A percentile compares a stretch with the other conserved stretches of the same genome.
phyloP scores from a whole-genome alignment of 768 basidiomycete genomes.

The Lentinus brumalis region DNA sequence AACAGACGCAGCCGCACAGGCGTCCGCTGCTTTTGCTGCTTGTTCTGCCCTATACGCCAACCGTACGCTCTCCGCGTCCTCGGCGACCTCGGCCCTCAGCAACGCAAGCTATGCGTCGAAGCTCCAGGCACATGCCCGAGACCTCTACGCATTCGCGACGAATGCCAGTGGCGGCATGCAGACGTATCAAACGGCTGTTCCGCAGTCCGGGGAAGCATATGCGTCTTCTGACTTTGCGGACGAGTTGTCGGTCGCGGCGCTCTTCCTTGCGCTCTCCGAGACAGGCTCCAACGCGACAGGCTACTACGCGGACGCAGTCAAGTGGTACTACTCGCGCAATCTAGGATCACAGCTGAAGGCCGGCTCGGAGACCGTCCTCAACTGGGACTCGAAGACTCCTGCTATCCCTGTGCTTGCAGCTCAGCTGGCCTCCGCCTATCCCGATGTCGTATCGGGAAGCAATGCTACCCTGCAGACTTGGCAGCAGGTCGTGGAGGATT shows the following conservation, averaged over 20 bases:
- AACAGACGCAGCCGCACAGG: slow-evolving; percentile 85
- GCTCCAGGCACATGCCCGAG: slow-evolving; percentile 72
- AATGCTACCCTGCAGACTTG: slow-evolving; percentile 57
- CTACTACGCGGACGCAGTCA: slow-evolving; percentile 39
- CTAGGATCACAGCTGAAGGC: slow-evolving; percentile 41
- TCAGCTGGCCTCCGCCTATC: slow-evolving; percentile 65
- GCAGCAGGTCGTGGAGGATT: slow-evolving; percentile 69
- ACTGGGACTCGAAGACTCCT: slow-evolving; percentile 87
- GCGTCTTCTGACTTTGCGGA: slow-evolving; percentile 72
- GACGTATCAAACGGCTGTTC: slow-evolving; percentile 72
- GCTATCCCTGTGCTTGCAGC: slow-evolving; percentile 75
- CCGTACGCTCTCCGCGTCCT: slow-evolving; percentile 53
- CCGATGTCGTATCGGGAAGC: slow-evolving; percentile 45
- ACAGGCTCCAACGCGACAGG: slow-evolving; percentile 56
- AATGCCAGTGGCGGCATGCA: slow-evolving; percentile 61
- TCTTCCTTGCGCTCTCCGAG: slow-evolving; percentile 72
- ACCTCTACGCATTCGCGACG: slow-evolving; percentile 76
- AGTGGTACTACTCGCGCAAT: slow-evolving; percentile 58
- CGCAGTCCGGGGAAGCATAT: slow-evolving; percentile 64
- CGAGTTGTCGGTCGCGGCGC: slow-evolving; percentile 73
- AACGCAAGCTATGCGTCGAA: slow-evolving; percentile 72
- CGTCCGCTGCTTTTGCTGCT: slow-evolving; percentile 85
- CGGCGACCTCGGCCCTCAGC: slow-evolving; percentile 62
- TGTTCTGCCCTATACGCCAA: slow-evolving; percentile 81
- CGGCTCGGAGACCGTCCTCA: slow-evolving; percentile 60